Evolutionary conservation across 306 rosid genomes (phyloP).

Genomic region (Vigna angularis): DNA sequence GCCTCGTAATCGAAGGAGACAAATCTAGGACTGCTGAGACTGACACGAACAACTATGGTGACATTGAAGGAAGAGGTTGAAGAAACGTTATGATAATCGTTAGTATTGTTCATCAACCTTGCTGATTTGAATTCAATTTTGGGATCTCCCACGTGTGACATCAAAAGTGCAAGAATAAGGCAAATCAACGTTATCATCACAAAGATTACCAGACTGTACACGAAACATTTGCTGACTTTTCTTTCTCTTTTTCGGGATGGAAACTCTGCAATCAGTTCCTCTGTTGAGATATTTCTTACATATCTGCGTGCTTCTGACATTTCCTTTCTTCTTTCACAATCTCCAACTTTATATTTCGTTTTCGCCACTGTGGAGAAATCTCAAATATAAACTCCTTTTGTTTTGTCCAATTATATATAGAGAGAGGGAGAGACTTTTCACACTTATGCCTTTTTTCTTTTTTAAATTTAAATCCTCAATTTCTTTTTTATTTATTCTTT

Average conservation of each 20-base stretch:
- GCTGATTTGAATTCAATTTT: conserved; percentile 44
- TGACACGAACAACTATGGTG: conserved; percentile 41
- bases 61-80: conserved; percentile 43
- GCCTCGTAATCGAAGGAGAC: conserved; percentile 49
- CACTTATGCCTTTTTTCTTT: not conserved
- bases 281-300: conserved; percentile 36
- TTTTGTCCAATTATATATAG: not conserved
- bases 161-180: conserved; percentile 51
- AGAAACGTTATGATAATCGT: not conserved
- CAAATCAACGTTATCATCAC: conserved; percentile 37
- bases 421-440: not conserved
- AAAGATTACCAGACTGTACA: conserved; percentile 53
- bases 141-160: conserved; percentile 49
- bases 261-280: conserved; percentile 38
- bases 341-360: not conserved
- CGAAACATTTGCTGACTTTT: conserved; percentile 62
- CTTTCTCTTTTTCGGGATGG: conserved; percentile 39
- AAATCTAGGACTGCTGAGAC: conserved; percentile 56
- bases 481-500: not conserved
- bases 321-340: not conserved
- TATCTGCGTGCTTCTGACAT: not conserved
- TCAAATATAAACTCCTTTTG: not conserved
- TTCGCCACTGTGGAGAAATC: not conserved
- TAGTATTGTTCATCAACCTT: conserved; percentile 13
- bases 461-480: not conserved